Percentiles rank a stretch among this genome's conserved stretches.
phyloP scores from a whole-genome alignment of 164 flowering plant genomes.

The Litsea cubeba region DNA sequence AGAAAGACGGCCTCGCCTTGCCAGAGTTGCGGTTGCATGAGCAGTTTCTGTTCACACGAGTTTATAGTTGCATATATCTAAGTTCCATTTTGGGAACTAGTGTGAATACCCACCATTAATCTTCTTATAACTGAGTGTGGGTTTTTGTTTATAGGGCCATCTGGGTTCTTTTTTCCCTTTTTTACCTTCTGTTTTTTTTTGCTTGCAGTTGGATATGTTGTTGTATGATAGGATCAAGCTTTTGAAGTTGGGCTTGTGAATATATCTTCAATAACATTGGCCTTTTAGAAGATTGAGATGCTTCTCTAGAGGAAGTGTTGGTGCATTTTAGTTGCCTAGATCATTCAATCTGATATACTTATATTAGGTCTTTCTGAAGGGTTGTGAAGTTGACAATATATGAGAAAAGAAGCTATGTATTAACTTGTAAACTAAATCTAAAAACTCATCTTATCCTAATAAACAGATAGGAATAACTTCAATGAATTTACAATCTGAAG shows the following conservation, averaged over 20 bases:
- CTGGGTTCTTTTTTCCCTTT: not conserved
- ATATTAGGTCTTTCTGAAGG: too few relatives aligned
- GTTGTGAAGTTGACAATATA: too few relatives aligned
- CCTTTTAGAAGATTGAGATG: not conserved
- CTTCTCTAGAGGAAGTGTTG: not conserved
- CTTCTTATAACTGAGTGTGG: constrained; percentile 6
- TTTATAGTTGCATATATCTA: not conserved
- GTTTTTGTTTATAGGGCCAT: constrained; percentile 5
- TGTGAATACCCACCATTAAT: constrained; percentile 5
- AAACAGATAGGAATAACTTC: too few relatives aligned
- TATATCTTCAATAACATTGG: not conserved
- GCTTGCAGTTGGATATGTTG: not conserved
- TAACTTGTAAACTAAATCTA: too few relatives aligned
- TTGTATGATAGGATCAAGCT: not conserved
- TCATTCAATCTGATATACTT: not conserved
- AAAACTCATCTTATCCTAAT: too few relatives aligned
- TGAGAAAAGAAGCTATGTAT: too few relatives aligned
- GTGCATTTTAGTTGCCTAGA: not conserved
- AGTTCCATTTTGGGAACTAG: not conserved
- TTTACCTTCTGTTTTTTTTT: not conserved
- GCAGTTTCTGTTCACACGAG: not conserved
- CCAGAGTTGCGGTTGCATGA: constrained; percentile 27
- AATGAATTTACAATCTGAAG: too few relatives aligned
- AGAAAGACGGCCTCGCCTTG: constrained; percentile 22
- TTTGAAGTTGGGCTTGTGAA: not conserved